Percentiles rank a stretch among this genome's conserved stretches.
Evolutionary conservation across 2,329 filamentous ascomycete genomes (phyloP).

Genomic region (Fusarium sp.): DNA sequence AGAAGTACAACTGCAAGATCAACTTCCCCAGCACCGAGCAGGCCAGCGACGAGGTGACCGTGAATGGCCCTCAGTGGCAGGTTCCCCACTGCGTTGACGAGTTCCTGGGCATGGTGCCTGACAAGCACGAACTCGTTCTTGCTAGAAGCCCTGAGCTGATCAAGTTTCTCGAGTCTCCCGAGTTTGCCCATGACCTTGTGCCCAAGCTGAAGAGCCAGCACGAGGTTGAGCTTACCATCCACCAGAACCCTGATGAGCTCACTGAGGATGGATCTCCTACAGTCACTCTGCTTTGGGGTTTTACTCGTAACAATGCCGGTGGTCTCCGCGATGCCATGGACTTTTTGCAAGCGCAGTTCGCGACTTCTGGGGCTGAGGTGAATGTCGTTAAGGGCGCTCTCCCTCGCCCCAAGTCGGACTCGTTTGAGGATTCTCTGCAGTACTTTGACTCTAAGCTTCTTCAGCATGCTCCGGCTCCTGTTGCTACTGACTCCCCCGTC

Average conservation of each 20-base stretch:
- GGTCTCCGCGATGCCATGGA: slow-evolving; percentile 96
- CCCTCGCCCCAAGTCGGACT: slow-evolving; percentile 97
- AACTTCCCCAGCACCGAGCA: slow-evolving; percentile 97
- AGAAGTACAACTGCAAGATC: slow-evolving; percentile 99
- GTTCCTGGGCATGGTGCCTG: slow-evolving; percentile 96
- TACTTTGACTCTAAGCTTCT: slow-evolving; percentile 98
- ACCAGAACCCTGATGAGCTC: slow-evolving; percentile 69
- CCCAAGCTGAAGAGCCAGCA: slow-evolving; percentile 91
- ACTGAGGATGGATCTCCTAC: slow-evolving; percentile 68
- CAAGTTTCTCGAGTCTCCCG: slow-evolving; percentile 82
- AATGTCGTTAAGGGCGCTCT: slow-evolving; percentile 93
- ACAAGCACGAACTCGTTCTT: slow-evolving; percentile 91
- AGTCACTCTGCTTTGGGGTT: slow-evolving; percentile 77
- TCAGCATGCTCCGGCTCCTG: slow-evolving; percentile 86
- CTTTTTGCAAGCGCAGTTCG: slow-evolving; percentile 86
- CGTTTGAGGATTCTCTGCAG: slow-evolving; percentile 95
- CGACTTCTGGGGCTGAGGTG: slow-evolving; percentile 88
- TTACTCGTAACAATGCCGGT: slow-evolving; percentile 97
- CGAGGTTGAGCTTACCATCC: slow-evolving; percentile 85
- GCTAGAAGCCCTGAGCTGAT: slow-evolving; percentile 79
- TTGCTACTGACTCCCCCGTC: slow-evolving; percentile 88
- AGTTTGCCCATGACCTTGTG: slow-evolving; percentile 83
- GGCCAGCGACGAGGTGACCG: slow-evolving; percentile 94
- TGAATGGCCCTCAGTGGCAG: slow-evolving; percentile 97
- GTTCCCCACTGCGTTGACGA: slow-evolving; percentile 97